Evolutionary conservation across 1,139 yeast species (phyloP).

Genomic region (Kodamaea arcana): DNA sequence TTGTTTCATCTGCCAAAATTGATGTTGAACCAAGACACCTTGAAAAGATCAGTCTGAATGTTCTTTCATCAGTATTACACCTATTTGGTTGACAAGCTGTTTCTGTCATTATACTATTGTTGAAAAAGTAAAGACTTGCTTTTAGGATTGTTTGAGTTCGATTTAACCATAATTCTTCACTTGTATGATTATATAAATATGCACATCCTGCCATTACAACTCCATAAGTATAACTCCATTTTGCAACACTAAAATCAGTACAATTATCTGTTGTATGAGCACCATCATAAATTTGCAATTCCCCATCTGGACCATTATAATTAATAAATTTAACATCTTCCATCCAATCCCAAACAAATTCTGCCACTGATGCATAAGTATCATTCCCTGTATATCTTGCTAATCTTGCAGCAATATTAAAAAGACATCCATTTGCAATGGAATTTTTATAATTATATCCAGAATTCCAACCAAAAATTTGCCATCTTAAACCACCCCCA

Average conservation of each 20-base stretch:
- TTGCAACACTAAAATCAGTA: slow-evolving; percentile 49
- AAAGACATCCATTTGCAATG: slow-evolving; percentile 85
- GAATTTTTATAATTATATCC: slow-evolving; percentile 92
- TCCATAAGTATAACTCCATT: slow-evolving; percentile 91
- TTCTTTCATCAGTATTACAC: slow-evolving; percentile 87
- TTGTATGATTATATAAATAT: slow-evolving; percentile 71
- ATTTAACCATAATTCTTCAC: slow-evolving; percentile 60
- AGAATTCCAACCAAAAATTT: slow-evolving; percentile 88
- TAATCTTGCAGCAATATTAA: slow-evolving; percentile 82
- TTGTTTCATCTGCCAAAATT: slow-evolving; percentile 61
- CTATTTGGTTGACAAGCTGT: slow-evolving; percentile 57
- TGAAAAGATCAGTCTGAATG: slow-evolving; percentile 79
- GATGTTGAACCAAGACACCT: slow-evolving; percentile 77
- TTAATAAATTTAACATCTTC: slow-evolving; percentile 50
- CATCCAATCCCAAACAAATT: slow-evolving; percentile 81
- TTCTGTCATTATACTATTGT: slow-evolving; percentile 62
- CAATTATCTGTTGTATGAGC: slow-evolving; percentile 65
- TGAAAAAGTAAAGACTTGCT: slow-evolving; percentile 58
- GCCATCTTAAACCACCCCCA: slow-evolving; percentile 94
- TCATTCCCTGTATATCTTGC: slow-evolving; percentile 77
- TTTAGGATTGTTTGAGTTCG: slow-evolving; percentile 52
- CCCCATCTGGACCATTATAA: slow-evolving; percentile 32
- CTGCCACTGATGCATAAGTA: slow-evolving; percentile 79
- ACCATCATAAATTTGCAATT: slow-evolving; percentile 68
- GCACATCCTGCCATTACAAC: slow-evolving; percentile 79